phyloP scores from a whole-genome alignment of 2,329 filamentous ascomycete genomes.

The Ophiostoma sp. region DNA sequence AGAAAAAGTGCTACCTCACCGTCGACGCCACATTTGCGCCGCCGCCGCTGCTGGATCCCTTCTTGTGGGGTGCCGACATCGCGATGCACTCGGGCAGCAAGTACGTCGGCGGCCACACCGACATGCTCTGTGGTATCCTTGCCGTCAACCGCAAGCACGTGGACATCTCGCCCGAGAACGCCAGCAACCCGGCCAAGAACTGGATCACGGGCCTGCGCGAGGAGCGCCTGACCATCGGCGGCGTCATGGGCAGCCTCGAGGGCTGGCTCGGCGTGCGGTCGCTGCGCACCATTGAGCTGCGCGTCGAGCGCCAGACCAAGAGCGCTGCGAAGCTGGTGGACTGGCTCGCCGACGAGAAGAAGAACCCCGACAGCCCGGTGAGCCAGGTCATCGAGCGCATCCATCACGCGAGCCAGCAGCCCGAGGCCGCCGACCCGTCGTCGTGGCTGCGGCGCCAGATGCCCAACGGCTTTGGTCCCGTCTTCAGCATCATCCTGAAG shows the following conservation, averaged over 20 bases:
- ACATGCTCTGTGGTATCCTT: conserved; percentile 84
- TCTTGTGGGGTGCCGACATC: conserved; percentile 72
- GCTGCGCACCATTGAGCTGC: conserved; percentile 76
- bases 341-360: conserved; percentile 59
- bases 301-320: conserved; percentile 69
- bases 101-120: conserved; percentile 92
- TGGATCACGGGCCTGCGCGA: conserved; percentile 57
- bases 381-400: conserved; percentile 54
- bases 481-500: conserved; percentile 70
- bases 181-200: conserved; percentile 39
- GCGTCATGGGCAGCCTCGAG: conserved; percentile 83
- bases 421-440: conserved; percentile 49
- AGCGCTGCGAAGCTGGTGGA: conserved; percentile 64
- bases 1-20: conserved; percentile 66
- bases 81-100: conserved; percentile 93
- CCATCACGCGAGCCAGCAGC: conserved; percentile 71
- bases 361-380: conserved; percentile 37
- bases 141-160: conserved; percentile 48
- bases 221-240: conserved; percentile 73
- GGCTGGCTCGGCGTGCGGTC: conserved; percentile 87
- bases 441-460: conserved; percentile 82
- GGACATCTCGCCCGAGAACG: conserved; percentile 25
- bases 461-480: conserved; percentile 83
- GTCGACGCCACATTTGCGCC: conserved; percentile 93
- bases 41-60: conserved; percentile 82